Base-by-base conservation (phyloP, 495 filamentous ascomycete genomes). In the Lophiotrema nucula region DNA sequence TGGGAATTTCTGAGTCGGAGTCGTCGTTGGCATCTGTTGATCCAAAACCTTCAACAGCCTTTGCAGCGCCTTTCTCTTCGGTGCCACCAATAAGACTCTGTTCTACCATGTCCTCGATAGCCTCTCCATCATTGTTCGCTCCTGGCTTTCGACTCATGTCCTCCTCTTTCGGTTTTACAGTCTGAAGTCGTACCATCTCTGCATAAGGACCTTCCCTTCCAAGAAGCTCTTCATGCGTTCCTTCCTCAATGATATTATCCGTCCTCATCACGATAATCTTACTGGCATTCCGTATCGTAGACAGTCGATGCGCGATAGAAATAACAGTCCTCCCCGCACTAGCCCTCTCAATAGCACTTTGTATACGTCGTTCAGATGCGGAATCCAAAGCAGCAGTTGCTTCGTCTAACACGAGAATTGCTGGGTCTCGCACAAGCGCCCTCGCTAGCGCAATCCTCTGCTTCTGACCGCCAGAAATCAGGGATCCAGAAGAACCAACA, bases 351-450 rank as follows among this genome's bases (percentile, higher is more conserved):
- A 61, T 61, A 25, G 61, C 62, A 24, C 54, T 43, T 25, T 73
- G 64, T 59, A 96, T 92, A 13, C 92, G 73, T 2, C 78, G 74
- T 69, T 96, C 91, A 0, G 88, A 93, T 27, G 83, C 81, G 83
- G 92, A 92, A 69, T 95, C 91, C 2, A 96, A 87, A 2, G 91
- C 89, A 2, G 83, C 87, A 0, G 91, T 96, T 0, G 91, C 91
- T 73, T 96, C 91, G 67, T 96, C 91, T 42, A 96, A 69, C 21
- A 96, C 80, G 13, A 97, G 64, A 31, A 97, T 79, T 12, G 83
- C 83, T 0, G 92, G 88, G 64, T 95, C 84, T 33, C 90, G 81
- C 4, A 97, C 59, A 18, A 75, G 62, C 1, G 73, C 73, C 27
- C 73, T 68, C 2, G 72, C 72, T 31, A 75, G 70, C 16, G 70